A percentile compares a stretch with the other conserved stretches of the same genome.
phyloP scores from a whole-genome alignment of 139 green algal species.

The Astrephomene gubernaculifera region DNA sequence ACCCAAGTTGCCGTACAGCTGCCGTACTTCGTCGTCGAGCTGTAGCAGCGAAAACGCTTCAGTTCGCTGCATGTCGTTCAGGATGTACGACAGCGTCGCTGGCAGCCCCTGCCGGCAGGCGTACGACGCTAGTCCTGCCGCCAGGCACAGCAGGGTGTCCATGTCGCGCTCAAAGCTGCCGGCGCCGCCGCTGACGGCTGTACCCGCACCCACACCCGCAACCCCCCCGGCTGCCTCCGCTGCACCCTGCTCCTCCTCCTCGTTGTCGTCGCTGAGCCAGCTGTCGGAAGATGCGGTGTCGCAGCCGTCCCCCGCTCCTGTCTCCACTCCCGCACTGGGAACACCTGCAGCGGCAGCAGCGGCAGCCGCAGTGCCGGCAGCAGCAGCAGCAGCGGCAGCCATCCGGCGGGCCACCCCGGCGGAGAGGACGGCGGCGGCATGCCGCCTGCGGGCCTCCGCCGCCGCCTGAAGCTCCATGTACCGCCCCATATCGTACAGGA shows the following conservation, averaged over 20 bases:
- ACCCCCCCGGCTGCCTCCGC: neutral
- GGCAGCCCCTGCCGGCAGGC: slow-evolving; percentile 16
- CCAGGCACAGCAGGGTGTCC: neutral
- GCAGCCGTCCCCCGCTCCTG: no score
- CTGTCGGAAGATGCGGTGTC: neutral
- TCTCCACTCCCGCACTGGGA: no score
- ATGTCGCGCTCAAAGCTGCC: neutral
- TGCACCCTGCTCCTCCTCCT: neutral
- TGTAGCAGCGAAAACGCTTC: neutral
- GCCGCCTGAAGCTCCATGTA: neutral
- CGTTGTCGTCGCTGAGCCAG: neutral
- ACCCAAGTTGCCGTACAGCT: neutral
- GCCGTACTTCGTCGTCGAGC: neutral
- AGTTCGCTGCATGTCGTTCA: neutral
- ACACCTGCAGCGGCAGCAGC: no score
- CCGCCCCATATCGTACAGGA: slow-evolving; percentile 26
- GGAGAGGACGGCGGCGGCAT: no score
- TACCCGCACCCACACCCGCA: neutral
- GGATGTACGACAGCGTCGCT: slow-evolving; percentile 1
- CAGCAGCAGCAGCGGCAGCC: neutral
- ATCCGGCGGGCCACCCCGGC: neutral
- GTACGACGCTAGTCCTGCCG: slow-evolving; percentile 5
- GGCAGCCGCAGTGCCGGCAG: no score
- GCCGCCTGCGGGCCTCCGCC: no score
- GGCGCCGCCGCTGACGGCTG: neutral